phyloP scores from a whole-genome alignment of 352 stramenopile genomes.

The Thraustochytrium striatum region DNA sequence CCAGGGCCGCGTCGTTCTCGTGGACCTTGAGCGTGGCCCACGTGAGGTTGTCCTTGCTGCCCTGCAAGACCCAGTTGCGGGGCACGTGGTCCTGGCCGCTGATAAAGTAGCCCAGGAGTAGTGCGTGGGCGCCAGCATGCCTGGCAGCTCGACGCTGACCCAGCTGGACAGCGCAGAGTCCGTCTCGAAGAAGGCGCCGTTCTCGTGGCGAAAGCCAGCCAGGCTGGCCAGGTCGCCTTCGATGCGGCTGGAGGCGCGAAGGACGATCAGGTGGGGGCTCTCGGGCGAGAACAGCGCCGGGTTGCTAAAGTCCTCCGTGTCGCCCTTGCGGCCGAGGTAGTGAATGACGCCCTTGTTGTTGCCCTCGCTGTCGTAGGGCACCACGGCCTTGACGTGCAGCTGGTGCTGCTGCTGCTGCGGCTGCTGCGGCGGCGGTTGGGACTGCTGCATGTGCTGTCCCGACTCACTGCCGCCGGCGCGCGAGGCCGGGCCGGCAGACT shows the following conservation, averaged over 20 bases:
- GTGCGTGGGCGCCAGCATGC: constrained; percentile 10
- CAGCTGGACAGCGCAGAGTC: constrained; percentile 40
- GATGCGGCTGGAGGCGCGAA: constrained; percentile 21
- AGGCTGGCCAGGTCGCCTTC: constrained; percentile 39
- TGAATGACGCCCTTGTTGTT: constrained; percentile 8
- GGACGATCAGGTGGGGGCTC: not conserved
- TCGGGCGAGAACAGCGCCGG: constrained; percentile 33
- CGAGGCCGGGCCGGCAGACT: no score
- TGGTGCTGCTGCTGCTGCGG: not conserved
- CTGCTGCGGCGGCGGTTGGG: not conserved
- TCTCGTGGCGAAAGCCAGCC: constrained; percentile 26
- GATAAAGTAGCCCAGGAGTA: constrained; percentile 41
- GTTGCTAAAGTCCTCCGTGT: constrained; percentile 38
- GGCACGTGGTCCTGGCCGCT: constrained; percentile 43
- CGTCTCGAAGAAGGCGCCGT: constrained; percentile 45
- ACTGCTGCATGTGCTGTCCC: not conserved
- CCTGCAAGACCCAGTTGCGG: constrained; percentile 45
- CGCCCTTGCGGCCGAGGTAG: constrained; percentile 6
- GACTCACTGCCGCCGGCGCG: not conserved
- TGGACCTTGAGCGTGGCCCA: constrained; percentile 42
- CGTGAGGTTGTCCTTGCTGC: constrained; percentile 35
- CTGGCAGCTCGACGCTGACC: constrained; percentile 31
- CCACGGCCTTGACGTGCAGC: constrained; percentile 1
- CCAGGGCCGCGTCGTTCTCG: constrained; percentile 36
- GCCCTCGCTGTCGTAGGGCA: constrained; percentile 26